Percentiles rank a stretch among this genome's conserved stretches.
Evolutionary conservation across 768 basidiomycete species (phyloP).

Genomic region (Plicaturopsis crispa): DNA sequence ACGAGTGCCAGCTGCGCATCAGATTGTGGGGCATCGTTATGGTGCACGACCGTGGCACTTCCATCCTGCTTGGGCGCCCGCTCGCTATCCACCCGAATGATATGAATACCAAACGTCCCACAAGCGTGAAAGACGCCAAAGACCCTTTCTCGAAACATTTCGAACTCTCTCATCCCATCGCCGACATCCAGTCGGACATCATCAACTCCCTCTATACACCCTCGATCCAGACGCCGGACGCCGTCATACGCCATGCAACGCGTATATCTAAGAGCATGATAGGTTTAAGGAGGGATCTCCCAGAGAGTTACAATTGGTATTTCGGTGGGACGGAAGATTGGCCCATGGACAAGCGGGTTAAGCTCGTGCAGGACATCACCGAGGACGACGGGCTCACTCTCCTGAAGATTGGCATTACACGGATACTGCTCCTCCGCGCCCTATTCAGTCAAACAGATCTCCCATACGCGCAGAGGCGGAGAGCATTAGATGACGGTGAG

Average conservation of each 20-base stretch:
- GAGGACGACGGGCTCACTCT: slow-evolving; percentile 80
- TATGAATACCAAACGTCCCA: slow-evolving; percentile 71
- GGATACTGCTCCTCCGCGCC: slow-evolving; percentile 71
- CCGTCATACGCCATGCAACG: slow-evolving; percentile 68
- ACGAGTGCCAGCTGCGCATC: slow-evolving; percentile 73
- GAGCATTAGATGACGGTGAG: slow-evolving; percentile 74
- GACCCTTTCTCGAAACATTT: slow-evolving; percentile 51
- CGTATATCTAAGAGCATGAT: slow-evolving; percentile 74
- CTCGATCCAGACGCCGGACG: slow-evolving; percentile 58
- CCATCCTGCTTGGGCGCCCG: slow-evolving; percentile 80
- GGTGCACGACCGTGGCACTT: slow-evolving; percentile 83
- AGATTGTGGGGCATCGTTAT: slow-evolving; percentile 82
- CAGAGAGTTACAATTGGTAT: slow-evolving; percentile 65
- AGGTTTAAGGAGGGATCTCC: slow-evolving; percentile 61
- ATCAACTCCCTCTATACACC: slow-evolving; percentile 82
- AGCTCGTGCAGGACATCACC: slow-evolving; percentile 66
- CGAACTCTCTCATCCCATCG: slow-evolving; percentile 63
- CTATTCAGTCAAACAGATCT: slow-evolving; percentile 74
- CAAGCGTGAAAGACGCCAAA: slow-evolving; percentile 32
- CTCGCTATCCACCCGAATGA: slow-evolving; percentile 79
- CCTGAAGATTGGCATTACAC: slow-evolving; percentile 75
- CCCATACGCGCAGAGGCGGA: slow-evolving; percentile 53
- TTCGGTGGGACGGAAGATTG: slow-evolving; percentile 77
- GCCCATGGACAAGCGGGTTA: slow-evolving; percentile 54
- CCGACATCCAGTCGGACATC: slow-evolving; percentile 84